These are phyloP conservation scores for Aspergillus proliferans DNA, from an alignment of 2,329 filamentous ascomycete genomes.

Conservation along the genomic window DNA sequence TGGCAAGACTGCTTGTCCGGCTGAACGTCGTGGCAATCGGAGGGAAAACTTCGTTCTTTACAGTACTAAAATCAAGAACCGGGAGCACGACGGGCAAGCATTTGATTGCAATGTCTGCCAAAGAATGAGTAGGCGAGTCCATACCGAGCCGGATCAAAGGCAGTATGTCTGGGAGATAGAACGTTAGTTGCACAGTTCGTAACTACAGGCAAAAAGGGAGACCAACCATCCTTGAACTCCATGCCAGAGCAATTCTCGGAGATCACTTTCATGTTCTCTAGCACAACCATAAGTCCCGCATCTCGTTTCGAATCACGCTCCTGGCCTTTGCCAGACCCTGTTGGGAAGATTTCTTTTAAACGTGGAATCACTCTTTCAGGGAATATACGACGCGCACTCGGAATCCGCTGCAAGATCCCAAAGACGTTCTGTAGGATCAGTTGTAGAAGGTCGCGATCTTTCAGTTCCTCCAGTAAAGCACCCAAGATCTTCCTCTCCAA, in stretches of 20 bases:
- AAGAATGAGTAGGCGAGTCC: conserved; percentile 79
- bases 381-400: conserved; percentile 71
- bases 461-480: conserved; percentile 83
- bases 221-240: conserved; percentile 85
- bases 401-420: conserved; percentile 74
- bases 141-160: conserved; percentile 79
- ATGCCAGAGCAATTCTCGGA: conserved; percentile 78
- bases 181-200: conserved; percentile 16
- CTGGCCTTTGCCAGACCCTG: conserved; percentile 41
- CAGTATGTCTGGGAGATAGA: conserved; percentile 61
- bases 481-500: conserved; percentile 92
- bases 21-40: conserved; percentile 85
- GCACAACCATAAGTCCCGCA: conserved; percentile 81
- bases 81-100: conserved; percentile 75
- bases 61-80: conserved; percentile 88
- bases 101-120: conserved; percentile 79
- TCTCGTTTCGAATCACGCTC: conserved; percentile 81
- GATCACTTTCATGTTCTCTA: conserved; percentile 74
- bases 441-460: conserved; percentile 80
- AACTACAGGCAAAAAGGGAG: background rate
- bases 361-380: conserved; percentile 79
- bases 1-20: conserved; percentile 85
- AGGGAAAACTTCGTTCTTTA: conserved; percentile 95
- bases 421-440: conserved; percentile 88
- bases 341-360: conserved; percentile 75